Base-by-base conservation (phyloP, 768 basidiomycete genomes). In the Phlegmacium glaucopus region DNA sequence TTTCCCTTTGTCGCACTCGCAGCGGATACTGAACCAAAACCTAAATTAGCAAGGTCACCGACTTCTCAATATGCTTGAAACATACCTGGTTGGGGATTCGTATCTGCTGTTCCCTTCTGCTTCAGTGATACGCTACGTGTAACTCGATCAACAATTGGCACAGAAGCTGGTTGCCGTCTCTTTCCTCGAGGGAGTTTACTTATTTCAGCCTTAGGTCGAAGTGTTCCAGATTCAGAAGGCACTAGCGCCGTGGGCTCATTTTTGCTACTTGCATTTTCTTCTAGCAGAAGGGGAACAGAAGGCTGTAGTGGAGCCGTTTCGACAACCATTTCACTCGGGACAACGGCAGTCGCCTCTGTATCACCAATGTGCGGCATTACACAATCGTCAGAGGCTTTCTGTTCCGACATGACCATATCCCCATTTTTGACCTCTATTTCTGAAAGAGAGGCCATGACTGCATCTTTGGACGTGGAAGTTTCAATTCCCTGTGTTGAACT, bases 91-190 rank as follows among this genome's bases (percentile, higher is more conserved):
- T 43, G 53, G 32, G 45, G 25, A 29, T n/a, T 25, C 18, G 29
- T 29, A 17, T 22, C 17, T 13, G 13, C 47, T 25, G 50, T 43
- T 6, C 52, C 53, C 29, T 62, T 64, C 50, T 61, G 57, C 50
- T 55, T 66, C 12, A 53, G 59, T 9, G 69, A 66, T 5, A 50
- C 51, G 48, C 72, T 72, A 32, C 72, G 65, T 10, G 72, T 72
- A 25, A 70, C 60, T 16, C 70, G 66, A 44, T 48, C 50, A 9
- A 57, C 55, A 17, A 58, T 47, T 16, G 55, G 44, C 13, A 57
- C 50, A n/a, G 58, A 42, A 9, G 53, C 47, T 26, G 65, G 60
- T 18, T 60, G 48, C 38, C 62, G 53, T 47, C 65, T 68, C 47
- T 62, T 62, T n/a, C 55, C 58, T 4, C 52, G 35, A 37, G 56